A percentile compares a stretch with the other conserved stretches of the same genome.
Evolutionary conservation across 2,329 filamentous ascomycete genomes (phyloP).

Genomic region (Neopestalotiopsis clavispora): DNA sequence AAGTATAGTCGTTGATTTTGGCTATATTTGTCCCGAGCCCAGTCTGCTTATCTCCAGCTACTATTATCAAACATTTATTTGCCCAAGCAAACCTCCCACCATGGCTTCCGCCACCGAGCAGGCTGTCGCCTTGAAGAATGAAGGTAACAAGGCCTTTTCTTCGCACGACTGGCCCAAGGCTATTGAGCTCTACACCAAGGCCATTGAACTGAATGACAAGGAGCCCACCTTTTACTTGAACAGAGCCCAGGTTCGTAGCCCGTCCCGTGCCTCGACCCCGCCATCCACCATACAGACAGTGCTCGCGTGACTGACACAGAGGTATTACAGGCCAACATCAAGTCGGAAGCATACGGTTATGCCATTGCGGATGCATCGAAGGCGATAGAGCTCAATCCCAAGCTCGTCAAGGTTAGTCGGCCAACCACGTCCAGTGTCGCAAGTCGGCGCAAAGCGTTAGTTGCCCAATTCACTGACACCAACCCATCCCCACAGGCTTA

Average conservation of each 20-base stretch:
- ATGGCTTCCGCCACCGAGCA: constrained; percentile 61
- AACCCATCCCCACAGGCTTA: constrained; percentile 69
- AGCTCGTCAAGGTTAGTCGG: constrained; percentile 77
- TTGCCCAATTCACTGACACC: not conserved
- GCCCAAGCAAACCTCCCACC: constrained; percentile 7
- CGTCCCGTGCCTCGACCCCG: not conserved
- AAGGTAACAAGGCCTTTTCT: constrained; percentile 92
- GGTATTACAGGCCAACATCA: constrained; percentile 78
- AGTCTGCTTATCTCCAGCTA: not conserved
- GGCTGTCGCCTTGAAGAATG: constrained; percentile 84
- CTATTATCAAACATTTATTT: not conserved
- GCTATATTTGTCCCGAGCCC: not conserved
- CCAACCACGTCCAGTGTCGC: not conserved
- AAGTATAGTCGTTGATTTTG: not conserved
- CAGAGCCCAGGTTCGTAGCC: constrained; percentile 78
- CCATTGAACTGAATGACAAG: constrained; percentile 81
- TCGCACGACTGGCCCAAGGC: constrained; percentile 85
- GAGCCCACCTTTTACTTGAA: constrained; percentile 94
- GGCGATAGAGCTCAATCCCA: constrained; percentile 86
- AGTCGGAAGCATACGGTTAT: constrained; percentile 93
- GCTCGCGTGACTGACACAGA: constrained; percentile 53
- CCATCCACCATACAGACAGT: constrained; percentile 24
- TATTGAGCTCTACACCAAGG: constrained; percentile 82
- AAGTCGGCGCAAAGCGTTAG: not conserved
- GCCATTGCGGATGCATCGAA: constrained; percentile 89